Evolutionary conservation across 805 yeast species (phyloP), one percentile per base, ranked within the genome.

Genomic region (Hermanozyma aechmeae): DNA sequence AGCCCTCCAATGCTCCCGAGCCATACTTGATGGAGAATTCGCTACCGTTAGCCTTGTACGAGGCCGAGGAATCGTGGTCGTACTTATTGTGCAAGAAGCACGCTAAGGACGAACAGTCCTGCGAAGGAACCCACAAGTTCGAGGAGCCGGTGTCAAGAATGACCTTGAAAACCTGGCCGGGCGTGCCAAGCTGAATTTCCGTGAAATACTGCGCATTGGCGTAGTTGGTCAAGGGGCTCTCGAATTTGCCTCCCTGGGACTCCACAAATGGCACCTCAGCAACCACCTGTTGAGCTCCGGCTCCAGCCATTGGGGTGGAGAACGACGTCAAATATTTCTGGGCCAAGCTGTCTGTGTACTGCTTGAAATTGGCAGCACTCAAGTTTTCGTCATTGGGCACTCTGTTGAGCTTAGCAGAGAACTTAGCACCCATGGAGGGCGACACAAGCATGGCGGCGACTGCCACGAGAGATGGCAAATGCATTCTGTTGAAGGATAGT

Each of bases 111-210:
- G 85, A 66, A 65, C 98, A 92, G 42, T 83, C 86, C 25, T 68
- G 43, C 36, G 93, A 73, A 31, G 98, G 98, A 39, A 92, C 85
- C 98, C 98, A 92, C 63, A 92, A 68, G 61, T 92, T 92, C 25
- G 96, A 82, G 25, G 95, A 83, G 23, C 98, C 98, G 15, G 98
- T 89, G 59, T 92, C 98, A 49, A 92, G 68, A 39, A 92, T 76
- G 28, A 92, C 97, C 68, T 89, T 89, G 62, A 92, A 92, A 12
- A 72, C 55, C 65, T 92, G 98, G 28, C 82, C 84, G 7, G 98
- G 98, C 23, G 95, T 81, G 44, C 98, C 98, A 34, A 92, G 50
- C 33, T 76, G 66, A 46, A 92, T 82, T 51, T 89, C 96, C 25
- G 98, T 80, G 56, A 71, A 92, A 61, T 92, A 89, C 64, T 92